Conservation (phyloP, 192 early-diverging fungal species). For the Coemansia sp. region DNA sequence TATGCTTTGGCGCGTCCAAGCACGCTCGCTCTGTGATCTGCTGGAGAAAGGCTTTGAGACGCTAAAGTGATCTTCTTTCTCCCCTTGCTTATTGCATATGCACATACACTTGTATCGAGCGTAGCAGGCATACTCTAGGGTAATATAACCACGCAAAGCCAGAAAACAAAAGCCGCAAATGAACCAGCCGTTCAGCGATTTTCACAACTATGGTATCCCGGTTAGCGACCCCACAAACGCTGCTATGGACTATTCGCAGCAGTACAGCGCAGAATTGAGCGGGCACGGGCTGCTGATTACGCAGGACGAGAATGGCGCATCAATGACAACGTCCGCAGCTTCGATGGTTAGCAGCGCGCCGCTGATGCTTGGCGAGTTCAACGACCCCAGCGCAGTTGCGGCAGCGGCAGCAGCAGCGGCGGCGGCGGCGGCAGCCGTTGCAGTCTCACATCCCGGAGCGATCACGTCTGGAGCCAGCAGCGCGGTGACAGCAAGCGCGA, state of each 20-base stretch:
- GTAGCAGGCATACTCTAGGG: too few relatives aligned
- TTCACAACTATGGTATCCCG: conserved; percentile 50
- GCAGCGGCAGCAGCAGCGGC: conserved; percentile 41
- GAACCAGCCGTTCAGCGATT: conserved; percentile 51
- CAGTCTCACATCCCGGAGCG: conserved; percentile 18
- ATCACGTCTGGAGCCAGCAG: not conserved
- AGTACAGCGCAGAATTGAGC: conserved; percentile 41
- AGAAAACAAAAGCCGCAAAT: conserved; percentile 5
- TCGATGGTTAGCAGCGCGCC: conserved; percentile 26
- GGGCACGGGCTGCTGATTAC: conserved; percentile 42
- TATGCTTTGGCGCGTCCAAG: too few relatives aligned
- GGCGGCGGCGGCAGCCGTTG: conserved; percentile 21
- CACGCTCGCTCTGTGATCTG: too few relatives aligned
- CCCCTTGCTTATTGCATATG: too few relatives aligned
- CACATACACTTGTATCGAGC: too few relatives aligned
- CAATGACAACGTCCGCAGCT: conserved; percentile 21
- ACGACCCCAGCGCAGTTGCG: conserved; percentile 37
- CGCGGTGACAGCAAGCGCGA: conserved; percentile 5
- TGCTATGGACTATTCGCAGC: conserved; percentile 48
- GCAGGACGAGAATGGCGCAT: conserved; percentile 30
- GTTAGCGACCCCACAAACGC: conserved; percentile 34
- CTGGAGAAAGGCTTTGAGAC: too few relatives aligned
- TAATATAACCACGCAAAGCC: too few relatives aligned
- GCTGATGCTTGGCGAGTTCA: conserved; percentile 40
- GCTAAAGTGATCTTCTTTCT: too few relatives aligned